phyloP scores from a whole-genome alignment of 768 basidiomycete genomes.

The Imleria badia region DNA sequence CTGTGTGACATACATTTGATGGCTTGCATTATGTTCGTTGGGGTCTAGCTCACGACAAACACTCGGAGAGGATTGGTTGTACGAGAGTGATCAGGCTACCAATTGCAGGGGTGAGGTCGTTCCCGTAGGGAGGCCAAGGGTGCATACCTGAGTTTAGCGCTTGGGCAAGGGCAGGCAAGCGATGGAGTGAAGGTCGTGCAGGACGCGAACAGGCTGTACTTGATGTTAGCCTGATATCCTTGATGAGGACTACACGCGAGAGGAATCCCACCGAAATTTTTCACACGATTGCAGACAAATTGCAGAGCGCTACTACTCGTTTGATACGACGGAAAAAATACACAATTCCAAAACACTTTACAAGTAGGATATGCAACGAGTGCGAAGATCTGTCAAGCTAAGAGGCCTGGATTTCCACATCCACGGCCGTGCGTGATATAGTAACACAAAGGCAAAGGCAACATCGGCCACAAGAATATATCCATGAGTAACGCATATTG shows the following conservation, averaged over 20 bases:
- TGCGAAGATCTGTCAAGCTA: conserved; percentile 8
- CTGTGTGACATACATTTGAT: conserved; percentile 73
- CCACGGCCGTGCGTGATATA: conserved; percentile 13
- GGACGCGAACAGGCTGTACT: conserved; percentile 21
- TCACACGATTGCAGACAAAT: conserved; percentile 20
- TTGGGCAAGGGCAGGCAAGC: neutral
- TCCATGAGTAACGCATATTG: conserved; percentile 15
- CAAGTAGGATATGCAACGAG: conserved; percentile 29
- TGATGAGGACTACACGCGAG: conserved; percentile 22
- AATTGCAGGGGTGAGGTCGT: conserved; percentile 10
- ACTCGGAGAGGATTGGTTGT: conserved; percentile 11
- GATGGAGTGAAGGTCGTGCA: conserved; percentile 1
- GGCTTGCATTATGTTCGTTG: conserved; percentile 65
- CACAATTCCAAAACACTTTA: conserved; percentile 34
- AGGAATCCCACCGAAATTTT: conserved; percentile 15
- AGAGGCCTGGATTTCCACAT: conserved; percentile 1
- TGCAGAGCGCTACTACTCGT: neutral
- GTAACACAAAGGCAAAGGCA: conserved; percentile 11
- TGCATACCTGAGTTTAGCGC: conserved; percentile 3
- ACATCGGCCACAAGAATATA: conserved; percentile 23
- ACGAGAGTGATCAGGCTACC: conserved; percentile 18
- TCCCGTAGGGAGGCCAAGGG: neutral
- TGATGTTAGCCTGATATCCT: conserved; percentile 31
- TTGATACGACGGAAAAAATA: conserved; percentile 21
- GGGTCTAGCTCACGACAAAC: conserved; percentile 14